Base-by-base conservation (phyloP, 2,329 filamentous ascomycete genomes). In the Ceratocystis huliohia region DNA sequence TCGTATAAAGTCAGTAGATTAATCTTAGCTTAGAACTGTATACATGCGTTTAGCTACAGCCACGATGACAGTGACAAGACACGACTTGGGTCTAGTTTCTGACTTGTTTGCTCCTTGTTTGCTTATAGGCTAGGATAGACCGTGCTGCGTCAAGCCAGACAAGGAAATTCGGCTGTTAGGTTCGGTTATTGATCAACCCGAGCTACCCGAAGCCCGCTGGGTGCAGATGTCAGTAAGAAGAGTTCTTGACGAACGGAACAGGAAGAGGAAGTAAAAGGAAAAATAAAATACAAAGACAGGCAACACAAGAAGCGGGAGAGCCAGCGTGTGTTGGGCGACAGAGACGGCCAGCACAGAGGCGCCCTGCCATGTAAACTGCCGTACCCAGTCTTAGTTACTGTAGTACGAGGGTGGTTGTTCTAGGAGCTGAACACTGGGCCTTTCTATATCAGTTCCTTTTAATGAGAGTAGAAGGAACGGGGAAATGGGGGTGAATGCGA, bases 361-460 rank as follows among this genome's bases (percentile, higher is more conserved):
- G 7, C 33, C 25, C 15, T 33, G 22, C 53, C 53, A 57, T 17
- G 25, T 30, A 33, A 41, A 17, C 20, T 37, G 5, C 48, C 48
- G 48, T 53, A 53, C 48, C 48, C n/a, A 20, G 48, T 13, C 13
- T 53, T 15, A 15, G 25, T 53, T 53, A 53, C 48, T 22, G 48
- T 25, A 53, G 48, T 53, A 53, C 20, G 48, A 25, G 25, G 17
- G 53, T 33, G 2, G 28, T 59, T 33, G 53, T 7, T 59, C 25
- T 25, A 30, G 37, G 53, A 59, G 53, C 53, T 59, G 53, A 59
- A 59, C 15, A 37, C 33, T 37, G 53, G 53, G 46, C 46, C 53
- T 53, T 53, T 25, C 48, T 59, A 59, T 59, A 59, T 33, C 13
- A 37, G 53, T 59, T 59, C 53, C 53, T 59, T 59, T 59, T 59